Percentiles rank a stretch among this genome's conserved stretches.
Evolutionary conservation across 2,329 filamentous ascomycete genomes (phyloP).

Genomic region (Nemania sp.): DNA sequence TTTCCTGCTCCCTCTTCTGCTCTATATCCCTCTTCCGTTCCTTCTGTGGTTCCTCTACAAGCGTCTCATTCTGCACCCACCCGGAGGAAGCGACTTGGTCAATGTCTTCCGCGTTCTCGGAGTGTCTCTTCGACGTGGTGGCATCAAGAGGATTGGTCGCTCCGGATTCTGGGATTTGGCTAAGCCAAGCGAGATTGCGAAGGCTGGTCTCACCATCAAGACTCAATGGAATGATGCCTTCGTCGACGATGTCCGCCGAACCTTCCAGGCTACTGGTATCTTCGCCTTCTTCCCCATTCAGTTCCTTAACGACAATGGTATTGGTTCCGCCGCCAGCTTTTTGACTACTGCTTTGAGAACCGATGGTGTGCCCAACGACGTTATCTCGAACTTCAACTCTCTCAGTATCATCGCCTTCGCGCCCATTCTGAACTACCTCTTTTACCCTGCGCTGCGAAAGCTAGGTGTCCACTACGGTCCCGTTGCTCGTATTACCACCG

Average conservation of each 20-base stretch:
- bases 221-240: slow-evolving; percentile 66
- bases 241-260: slow-evolving; percentile 66
- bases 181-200: slow-evolving; percentile 58
- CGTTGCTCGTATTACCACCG: slow-evolving; percentile 53
- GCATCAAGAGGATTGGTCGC: slow-evolving; percentile 44
- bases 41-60: slow-evolving; percentile 48
- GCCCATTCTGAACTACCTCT: slow-evolving; percentile 51
- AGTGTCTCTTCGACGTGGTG: slow-evolving; percentile 46
- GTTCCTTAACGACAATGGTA: slow-evolving; percentile 52
- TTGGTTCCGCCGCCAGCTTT: slow-evolving; percentile 53
- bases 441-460: slow-evolving; percentile 51
- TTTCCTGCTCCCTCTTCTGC: slow-evolving; percentile 48
- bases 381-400: slow-evolving; percentile 54
- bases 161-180: slow-evolving; percentile 61
- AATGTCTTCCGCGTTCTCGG: slow-evolving; percentile 48
- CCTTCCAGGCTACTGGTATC: slow-evolving; percentile 63
- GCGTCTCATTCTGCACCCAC: slow-evolving; percentile 48
- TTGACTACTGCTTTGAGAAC: slow-evolving; percentile 53
- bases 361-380: slow-evolving; percentile 54
- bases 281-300: slow-evolving; percentile 55
- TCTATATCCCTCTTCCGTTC: slow-evolving; percentile 48
- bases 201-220: slow-evolving; percentile 42
- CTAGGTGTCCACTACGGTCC: slow-evolving; percentile 50
- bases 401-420: slow-evolving; percentile 51
- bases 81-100: slow-evolving; percentile 49